These are phyloP conservation scores for Trichophyton equinum DNA, from an alignment of 2,329 filamentous ascomycete species.

Conservation along the genomic window DNA sequence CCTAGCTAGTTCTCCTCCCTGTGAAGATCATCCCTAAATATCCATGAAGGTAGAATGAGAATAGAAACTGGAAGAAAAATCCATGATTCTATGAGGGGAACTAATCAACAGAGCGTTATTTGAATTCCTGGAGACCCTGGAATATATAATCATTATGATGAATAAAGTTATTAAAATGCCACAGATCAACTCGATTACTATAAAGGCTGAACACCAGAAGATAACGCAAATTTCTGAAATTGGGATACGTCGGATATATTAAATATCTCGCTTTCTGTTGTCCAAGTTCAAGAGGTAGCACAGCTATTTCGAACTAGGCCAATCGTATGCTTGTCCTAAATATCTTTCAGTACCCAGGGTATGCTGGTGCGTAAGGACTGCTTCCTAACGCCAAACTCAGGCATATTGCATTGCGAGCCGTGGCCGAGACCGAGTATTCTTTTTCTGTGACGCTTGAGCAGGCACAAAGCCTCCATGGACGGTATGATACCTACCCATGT, in stretches of 20 bases:
- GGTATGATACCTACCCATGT: background rate
- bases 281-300: background rate
- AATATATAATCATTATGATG: no score
- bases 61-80: no score
- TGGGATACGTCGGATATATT: background rate
- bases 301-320: background rate
- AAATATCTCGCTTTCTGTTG: background rate
- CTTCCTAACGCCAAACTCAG: background rate
- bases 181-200: background rate
- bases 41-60: no score
- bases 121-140: no score
- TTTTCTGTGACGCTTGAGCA: background rate
- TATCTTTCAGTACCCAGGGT: background rate
- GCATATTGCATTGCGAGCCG: background rate
- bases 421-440: no score
- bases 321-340: background rate
- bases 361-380: background rate
- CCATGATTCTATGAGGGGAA: no score
- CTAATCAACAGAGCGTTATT: no score
- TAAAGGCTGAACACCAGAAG: background rate
- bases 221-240: background rate
- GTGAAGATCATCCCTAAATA: no score
- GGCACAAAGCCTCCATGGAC: background rate
- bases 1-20: no score
- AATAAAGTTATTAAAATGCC: background rate